Evolutionary conservation across 139 green algal species (phyloP), one percentile per base, ranked within the genome.

Genomic region (Micromonas pusilla): DNA sequence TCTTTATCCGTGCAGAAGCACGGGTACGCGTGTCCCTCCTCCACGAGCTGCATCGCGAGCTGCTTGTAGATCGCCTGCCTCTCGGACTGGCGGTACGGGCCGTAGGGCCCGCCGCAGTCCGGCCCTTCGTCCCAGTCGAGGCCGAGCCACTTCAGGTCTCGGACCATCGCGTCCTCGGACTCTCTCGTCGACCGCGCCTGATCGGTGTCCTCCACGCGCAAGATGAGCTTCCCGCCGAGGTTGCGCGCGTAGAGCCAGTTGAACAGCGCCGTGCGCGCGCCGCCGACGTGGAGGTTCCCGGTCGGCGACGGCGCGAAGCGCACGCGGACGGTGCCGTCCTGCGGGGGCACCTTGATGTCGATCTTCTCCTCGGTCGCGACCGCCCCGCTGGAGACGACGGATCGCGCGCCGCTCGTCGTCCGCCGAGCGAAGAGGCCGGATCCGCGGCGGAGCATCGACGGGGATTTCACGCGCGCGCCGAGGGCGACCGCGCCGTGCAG

Each of bases 1-100:
- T 89, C 85, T 80, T 97, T 93, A 70, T 99, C 95, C 2, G 91
- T 97, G 92, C 96, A 99, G 90, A 99, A 99, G 92, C 93, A 98
- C 66, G 88, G 91, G 86, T 98, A 99, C 26, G 89, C 96, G 66
- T 89, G 54, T 38, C 92, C 93, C 31, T 83, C 39, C 37, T 85
- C 84, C 33, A 98, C 89, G 80, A 99, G 87, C 85, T 94, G 80
- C 71, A 97, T 83, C 30, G 92, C 94, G 68, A 93, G 91, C 80
- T 90, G 53, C 80, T 93, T 92, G 83, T 99, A 99, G 38, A 99
- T 89, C 3, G 89, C 85, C 20, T 85, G 91, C 36, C 95, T 87
- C 88, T 99, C 95, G 13, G 85, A 93, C 90, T 99, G 95, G 34
- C 95, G 88, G 86, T 99, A 99, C 1, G 95, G 95, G 2, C 91